These are phyloP conservation scores for Yarrowia divulgata DNA, from an alignment of 805 yeast species.

Conservation along the genomic window DNA sequence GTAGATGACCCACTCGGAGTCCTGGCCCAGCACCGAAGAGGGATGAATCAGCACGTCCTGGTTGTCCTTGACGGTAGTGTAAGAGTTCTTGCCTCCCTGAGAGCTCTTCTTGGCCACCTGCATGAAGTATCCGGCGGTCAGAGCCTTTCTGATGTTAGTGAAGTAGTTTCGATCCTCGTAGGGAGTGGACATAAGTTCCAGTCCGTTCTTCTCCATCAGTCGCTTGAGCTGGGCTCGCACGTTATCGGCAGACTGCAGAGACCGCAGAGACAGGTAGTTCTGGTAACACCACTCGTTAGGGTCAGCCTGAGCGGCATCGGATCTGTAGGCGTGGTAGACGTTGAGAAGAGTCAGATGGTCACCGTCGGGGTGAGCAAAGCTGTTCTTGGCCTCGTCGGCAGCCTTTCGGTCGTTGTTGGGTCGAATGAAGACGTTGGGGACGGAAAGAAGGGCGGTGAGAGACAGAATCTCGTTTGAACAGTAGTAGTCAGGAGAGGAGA, in stretches of 20 bases:
- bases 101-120: conserved; percentile 89
- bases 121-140: conserved; percentile 95
- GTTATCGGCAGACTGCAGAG: conserved; percentile 83
- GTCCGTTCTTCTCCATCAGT: conserved; percentile 80
- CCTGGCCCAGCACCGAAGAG: conserved; percentile 85
- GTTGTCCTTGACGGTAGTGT: conserved; percentile 90
- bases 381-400: conserved; percentile 88
- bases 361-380: conserved; percentile 92
- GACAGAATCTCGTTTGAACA: conserved; percentile 91
- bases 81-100: conserved; percentile 58
- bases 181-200: conserved; percentile 74
- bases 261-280: conserved; percentile 81
- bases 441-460: conserved; percentile 88
- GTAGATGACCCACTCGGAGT: conserved; percentile 92
- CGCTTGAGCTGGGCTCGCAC: conserved; percentile 84
- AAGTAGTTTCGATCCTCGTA: conserved; percentile 70
- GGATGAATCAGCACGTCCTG: conserved; percentile 97
- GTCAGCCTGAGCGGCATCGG: conserved; percentile 71
- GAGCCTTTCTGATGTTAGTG: conserved; percentile 81
- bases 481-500: conserved; percentile 81
- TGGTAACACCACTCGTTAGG: conserved; percentile 87
- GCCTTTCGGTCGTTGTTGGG: conserved; percentile 86
- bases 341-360: conserved; percentile 92
- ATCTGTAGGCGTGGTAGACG: conserved; percentile 82
- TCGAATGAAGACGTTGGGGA: conserved; percentile 92